Base-by-base conservation (phyloP, 179 eudicot species). In the Gypsophila paniculata region DNA sequence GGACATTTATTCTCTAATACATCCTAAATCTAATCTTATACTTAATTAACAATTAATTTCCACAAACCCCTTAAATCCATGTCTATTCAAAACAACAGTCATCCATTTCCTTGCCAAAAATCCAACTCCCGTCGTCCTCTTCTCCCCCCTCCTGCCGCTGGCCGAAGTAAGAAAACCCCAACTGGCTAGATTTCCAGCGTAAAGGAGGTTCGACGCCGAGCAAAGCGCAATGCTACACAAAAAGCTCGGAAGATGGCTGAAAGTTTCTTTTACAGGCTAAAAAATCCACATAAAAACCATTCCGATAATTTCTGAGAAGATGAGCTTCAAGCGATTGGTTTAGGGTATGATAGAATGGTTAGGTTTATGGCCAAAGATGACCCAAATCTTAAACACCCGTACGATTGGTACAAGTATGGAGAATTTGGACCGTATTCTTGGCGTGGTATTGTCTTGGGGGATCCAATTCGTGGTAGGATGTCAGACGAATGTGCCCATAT, bases 281-380 rank as follows among this genome's bases (percentile, higher is more conserved):
- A 93, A 58, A 94, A 91, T 69, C 99, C 97, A 19, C 89, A 87
- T 70, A 83, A 75, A 17, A 86, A 76, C 58, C 81, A 86, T 72
- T 82, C 99, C 36, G 96, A 94, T 74, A 94, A 94, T 70, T 94
- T 94, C 76, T 49, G 92, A 8, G 94, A 94, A 76, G 97, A 91
- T 0, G 99, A 94, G 87, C 85, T 94, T 3, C 88, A 91, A 51
- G 89, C 87, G 92, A 93, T 91, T 61, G 99, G 98, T 4, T 71
- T 93, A 65, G 99, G 99, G 19, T 94, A 94, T 69, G 99, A 94
- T 72, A 81, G 99, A 54, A 79, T 91, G 97, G 99, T 94, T n/a
- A 78, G 89, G 86, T 94, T 94, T 72, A 94, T 94, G 99, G 83
- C 82, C 7, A 86, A 86, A 69, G 99, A 94, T 72, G 99, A 94